Evolutionary conservation across 306 rosid genomes (phyloP), one percentile per base, ranked within the genome.

Genomic region (Pyrus communis): DNA sequence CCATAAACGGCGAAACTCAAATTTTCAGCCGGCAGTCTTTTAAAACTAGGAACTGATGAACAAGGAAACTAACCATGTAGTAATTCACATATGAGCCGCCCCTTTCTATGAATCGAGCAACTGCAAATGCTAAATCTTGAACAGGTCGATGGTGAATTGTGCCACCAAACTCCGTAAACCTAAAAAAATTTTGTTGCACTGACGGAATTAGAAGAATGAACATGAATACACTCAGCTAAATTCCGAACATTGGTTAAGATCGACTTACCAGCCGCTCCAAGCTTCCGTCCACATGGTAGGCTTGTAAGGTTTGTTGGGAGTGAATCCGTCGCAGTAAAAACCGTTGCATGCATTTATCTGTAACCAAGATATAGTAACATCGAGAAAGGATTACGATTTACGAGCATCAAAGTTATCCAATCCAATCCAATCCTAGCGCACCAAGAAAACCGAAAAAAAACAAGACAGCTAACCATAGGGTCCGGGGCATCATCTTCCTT

Each of bases 401-500:
- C 27, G 43, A 17, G 31, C 6, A 35, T 4, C 23, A 22, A 8
- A 27, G 22, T 23, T 49, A 49, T 49, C 55, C 55, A 46, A 46
- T 46, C 51, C 51, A 45, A 3, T 45, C 52, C 52, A 49, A 5
- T 49, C 55, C 55, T 49, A 49, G 3, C 55, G 18, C 55, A 49
- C 19, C 55, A 15, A 49, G 55, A 49, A 49, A 49, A 49, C 55
- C 21, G 54, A 30, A 49, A 15, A 18, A 64, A 9, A 30, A 57
- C 3, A 9, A 63, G 43, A 77, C 46, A 75, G 57, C 80, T 87
- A 58, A 88, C 99, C 90, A 95, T 88, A 75, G 97, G 96, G 81
- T 95, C 99, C 1, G 97, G 99, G 70, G 99, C 99, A 84, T 95
- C 99, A 12, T 84, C 94, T 92, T 95, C 90, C 90, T 95, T 95